Base-by-base conservation (phyloP, 2,329 filamentous ascomycete genomes). In the Thelonectria discophora region DNA sequence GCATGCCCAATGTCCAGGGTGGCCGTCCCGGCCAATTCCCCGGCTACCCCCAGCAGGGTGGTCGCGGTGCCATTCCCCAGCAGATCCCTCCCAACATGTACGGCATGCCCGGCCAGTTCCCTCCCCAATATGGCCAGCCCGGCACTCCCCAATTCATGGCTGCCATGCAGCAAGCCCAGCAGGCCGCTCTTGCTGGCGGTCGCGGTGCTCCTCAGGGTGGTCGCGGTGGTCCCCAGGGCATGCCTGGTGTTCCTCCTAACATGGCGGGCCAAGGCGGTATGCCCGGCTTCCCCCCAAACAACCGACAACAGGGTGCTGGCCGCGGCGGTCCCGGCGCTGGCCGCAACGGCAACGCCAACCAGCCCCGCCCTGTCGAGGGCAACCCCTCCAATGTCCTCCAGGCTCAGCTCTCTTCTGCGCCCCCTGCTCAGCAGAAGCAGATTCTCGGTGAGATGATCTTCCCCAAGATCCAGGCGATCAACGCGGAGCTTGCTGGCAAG, bases 361-460 rank as follows among this genome's bases (percentile, higher is more conserved):
- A 86, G 73, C 82, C 78, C 69, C 83, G 85, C 75, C 70, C 78
- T 75, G 63, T 62, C 54, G 74, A 75, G 62, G 76, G 74, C 17
- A 69, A 65, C 62, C 69, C 73, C 51, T 59, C 64, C 30, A 66
- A 77, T 37, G 73, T 85, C 53, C 79, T 89, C 62, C 85, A 88
- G 77, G 73, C 80, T 34, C 87, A 90, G 78, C 82, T 90, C 46
- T 78, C 82, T 64, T 72, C 76, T 37, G 83, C 84, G 51, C 82
- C 82, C 61, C 86, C 90, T 40, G 84, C 86, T 50, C 92, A 97
- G 82, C 95, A 98, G 86, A 99, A 99, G 89, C 95, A 99, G 86
- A 92, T 98, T 80, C 89, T 99, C 57, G 95, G 95, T 78, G 95
- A 99, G 83, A 90, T 93, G 72, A 91, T 99, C 73, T 99, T 98